phyloP scores from a whole-genome alignment of 2,329 filamentous ascomycete species.

The Beauveria sp. region DNA sequence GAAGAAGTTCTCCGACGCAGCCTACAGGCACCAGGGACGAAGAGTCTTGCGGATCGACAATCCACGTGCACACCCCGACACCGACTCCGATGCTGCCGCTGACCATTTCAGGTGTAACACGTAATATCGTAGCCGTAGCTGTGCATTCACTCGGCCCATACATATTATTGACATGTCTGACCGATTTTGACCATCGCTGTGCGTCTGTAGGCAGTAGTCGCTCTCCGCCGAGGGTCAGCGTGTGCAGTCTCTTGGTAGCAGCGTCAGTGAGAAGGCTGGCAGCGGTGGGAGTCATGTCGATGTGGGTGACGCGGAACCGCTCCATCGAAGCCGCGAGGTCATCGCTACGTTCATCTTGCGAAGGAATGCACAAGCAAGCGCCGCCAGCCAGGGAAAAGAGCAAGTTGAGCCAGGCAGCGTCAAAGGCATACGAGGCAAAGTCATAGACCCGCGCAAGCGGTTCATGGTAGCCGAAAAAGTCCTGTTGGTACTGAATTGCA shows the following conservation, averaged over 20 bases:
- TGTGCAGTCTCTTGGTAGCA: not conserved
- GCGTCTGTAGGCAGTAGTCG: not conserved
- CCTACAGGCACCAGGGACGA: slow-evolving; percentile 13
- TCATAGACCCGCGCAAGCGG: slow-evolving; percentile 2
- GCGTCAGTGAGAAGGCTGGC: not conserved
- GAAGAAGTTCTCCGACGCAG: slow-evolving; percentile 14
- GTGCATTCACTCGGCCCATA: slow-evolving; percentile 6
- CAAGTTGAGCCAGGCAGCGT: slow-evolving; percentile 7
- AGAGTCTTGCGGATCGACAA: slow-evolving; percentile 7
- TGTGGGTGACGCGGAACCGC: slow-evolving; percentile 6
- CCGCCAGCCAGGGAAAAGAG: slow-evolving; percentile 1
- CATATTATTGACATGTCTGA: slow-evolving; percentile 2
- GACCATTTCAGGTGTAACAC: not conserved
- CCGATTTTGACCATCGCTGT: not conserved
- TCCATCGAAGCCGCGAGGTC: slow-evolving; percentile 10
- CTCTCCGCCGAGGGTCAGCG: not conserved
- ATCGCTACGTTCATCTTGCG: slow-evolving; percentile 8
- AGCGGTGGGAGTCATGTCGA: slow-evolving; percentile 3
- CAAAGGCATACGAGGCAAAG: slow-evolving; percentile 12
- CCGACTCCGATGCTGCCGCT: slow-evolving; percentile 10
- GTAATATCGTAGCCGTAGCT: not conserved
- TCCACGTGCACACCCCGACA: slow-evolving; percentile 1
- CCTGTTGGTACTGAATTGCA: slow-evolving; percentile 11
- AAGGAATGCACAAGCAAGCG: slow-evolving; percentile 11
- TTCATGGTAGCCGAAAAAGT: not conserved